Evolutionary conservation across 1,139 yeast genomes (phyloP).

Genomic region (Yamadazyma diddensiae): DNA sequence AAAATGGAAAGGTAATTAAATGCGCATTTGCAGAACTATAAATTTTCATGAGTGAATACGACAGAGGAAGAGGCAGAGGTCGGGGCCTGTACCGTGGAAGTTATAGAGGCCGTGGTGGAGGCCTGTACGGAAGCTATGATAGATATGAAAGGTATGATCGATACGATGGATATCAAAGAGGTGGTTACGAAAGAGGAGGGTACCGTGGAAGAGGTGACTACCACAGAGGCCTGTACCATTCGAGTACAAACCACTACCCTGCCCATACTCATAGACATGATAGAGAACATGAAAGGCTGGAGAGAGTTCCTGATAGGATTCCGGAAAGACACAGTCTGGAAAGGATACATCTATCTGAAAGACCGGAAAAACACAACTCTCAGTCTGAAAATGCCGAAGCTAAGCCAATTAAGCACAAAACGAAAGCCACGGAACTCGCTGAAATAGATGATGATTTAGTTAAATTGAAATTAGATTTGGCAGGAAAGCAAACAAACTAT

Average conservation of each 20-base stretch:
- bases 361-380: too few relatives aligned
- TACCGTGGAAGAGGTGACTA: constrained; percentile 1
- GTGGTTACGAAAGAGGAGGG: constrained; percentile 3
- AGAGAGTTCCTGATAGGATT: too few relatives aligned
- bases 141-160: constrained; percentile 13
- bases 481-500: constrained; percentile 20
- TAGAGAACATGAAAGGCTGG: too few relatives aligned
- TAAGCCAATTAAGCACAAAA: too few relatives aligned
- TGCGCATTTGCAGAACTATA: not conserved
- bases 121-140: not conserved
- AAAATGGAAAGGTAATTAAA: constrained; percentile 7
- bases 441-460: constrained; percentile 19
- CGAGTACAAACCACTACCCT: constrained; percentile 1
- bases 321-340: too few relatives aligned
- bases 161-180: constrained; percentile 2
- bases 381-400: too few relatives aligned
- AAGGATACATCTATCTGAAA: too few relatives aligned
- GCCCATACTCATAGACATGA: too few relatives aligned
- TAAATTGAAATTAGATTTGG: constrained; percentile 26
- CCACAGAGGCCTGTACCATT: constrained; percentile 2
- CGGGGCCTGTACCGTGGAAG: constrained; percentile 2
- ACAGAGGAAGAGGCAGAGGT: constrained; percentile 6
- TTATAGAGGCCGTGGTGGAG: constrained; percentile 2
- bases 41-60: constrained; percentile 8
- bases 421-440: constrained; percentile 1